Conservation (phyloP, 768 basidiomycete species). For the Suillus luteus region DNA sequence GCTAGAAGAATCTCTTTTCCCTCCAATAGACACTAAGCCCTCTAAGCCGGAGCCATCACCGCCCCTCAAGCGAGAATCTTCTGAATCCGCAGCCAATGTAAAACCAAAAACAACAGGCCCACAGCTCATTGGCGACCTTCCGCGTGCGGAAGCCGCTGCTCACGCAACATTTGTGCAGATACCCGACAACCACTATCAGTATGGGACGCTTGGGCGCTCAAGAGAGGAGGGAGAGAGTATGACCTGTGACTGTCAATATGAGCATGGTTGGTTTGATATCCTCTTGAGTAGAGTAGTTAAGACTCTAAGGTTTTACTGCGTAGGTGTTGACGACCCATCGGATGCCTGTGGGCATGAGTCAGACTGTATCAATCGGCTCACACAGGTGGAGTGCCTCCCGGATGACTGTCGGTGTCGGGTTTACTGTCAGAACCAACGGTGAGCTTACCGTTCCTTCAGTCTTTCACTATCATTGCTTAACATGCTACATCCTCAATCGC, state of each 20-base stretch:
- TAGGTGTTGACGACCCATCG: constrained; percentile 61
- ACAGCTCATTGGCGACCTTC: constrained; percentile 82
- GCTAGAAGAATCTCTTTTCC: constrained; percentile 15
- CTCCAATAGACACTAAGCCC: constrained; percentile 28
- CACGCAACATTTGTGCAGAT: constrained; percentile 74
- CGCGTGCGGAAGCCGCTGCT: constrained; percentile 74
- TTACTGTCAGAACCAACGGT: constrained; percentile 95
- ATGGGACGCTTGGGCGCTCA: constrained; percentile 82
- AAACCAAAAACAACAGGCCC: constrained; percentile 42
- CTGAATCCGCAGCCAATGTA: constrained; percentile 34
- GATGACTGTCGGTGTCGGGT: constrained; percentile 83
- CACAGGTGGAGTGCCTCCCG: constrained; percentile 94
- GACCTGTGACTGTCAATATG: constrained; percentile 91
- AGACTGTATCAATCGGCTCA: constrained; percentile 96
- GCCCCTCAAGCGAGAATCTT: constrained; percentile 36
- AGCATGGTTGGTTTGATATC: constrained; percentile 64
- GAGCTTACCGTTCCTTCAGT: constrained; percentile 14
- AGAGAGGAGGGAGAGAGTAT: constrained; percentile 90
- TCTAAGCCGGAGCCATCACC: constrained; percentile 33
- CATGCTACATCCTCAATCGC: constrained; percentile 6
- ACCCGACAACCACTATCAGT: constrained; percentile 81
- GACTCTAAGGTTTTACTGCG: constrained; percentile 33
- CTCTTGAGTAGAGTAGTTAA: constrained; percentile 23
- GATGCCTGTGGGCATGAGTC: constrained; percentile 83
- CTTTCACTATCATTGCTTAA: constrained; percentile 8